These are phyloP conservation scores for Sphagnurus paluster DNA, from an alignment of 1,284 basidiomycete species.

Conservation along the genomic window DNA sequence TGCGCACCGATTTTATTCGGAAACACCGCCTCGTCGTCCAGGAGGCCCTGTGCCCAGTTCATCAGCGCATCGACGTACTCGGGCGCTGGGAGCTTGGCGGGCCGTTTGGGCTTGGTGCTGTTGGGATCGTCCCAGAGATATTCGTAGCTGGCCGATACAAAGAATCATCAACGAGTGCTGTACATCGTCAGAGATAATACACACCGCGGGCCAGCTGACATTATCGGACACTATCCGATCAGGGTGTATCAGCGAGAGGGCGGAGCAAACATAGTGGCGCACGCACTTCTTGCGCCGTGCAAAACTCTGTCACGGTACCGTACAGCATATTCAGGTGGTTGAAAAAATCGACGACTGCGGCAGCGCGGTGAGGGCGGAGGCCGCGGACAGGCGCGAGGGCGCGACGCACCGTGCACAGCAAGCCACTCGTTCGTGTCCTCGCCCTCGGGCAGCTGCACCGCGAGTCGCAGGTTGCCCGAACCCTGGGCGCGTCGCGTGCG, in stretches of 20 bases:
- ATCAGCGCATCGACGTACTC: constrained; percentile 98
- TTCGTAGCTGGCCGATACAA: constrained; percentile 68
- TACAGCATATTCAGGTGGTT: constrained; percentile 97
- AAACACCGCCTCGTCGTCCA: constrained; percentile 93
- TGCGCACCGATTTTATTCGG: constrained; percentile 89
- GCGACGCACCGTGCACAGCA: constrained; percentile 84
- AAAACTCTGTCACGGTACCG: constrained; percentile 95
- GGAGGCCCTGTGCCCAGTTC: constrained; percentile 95
- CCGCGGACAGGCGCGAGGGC: neutral
- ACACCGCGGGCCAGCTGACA: constrained; percentile 96
- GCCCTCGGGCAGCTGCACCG: constrained; percentile 90
- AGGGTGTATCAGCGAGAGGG: neutral
- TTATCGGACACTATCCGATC: constrained; percentile 82
- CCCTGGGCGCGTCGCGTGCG: constrained; percentile 57
- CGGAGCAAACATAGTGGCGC: neutral
- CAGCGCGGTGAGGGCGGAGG: neutral
- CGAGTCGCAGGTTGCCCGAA: constrained; percentile 88
- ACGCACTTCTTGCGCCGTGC: constrained; percentile 85
- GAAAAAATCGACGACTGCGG: constrained; percentile 93
- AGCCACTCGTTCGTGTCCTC: constrained; percentile 97
- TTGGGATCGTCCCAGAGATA: constrained; percentile 99
- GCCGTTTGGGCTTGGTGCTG: constrained; percentile 87
- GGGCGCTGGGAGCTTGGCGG: constrained; percentile 92
- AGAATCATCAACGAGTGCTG: constrained; percentile 1
- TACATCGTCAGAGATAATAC: neutral